A percentile compares a stretch with the other conserved stretches of the same genome.
Evolutionary conservation across 2,329 filamentous ascomycete genomes (phyloP).

Genomic region (Trichoderma sp.): DNA sequence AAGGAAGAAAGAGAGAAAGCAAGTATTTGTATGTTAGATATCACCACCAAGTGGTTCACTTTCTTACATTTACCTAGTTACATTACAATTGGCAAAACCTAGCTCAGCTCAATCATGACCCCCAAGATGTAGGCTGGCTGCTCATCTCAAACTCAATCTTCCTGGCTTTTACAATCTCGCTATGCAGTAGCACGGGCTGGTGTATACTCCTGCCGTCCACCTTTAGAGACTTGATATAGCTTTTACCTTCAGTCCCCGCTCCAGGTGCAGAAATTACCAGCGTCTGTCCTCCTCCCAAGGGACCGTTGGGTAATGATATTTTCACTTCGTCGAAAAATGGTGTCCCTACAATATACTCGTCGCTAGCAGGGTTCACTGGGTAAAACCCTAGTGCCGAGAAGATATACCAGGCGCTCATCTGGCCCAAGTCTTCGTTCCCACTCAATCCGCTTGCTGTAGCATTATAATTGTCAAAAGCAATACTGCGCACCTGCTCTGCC

Average conservation of each 20-base stretch:
- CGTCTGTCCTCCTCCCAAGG: conserved; percentile 29
- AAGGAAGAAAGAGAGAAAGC: neutral
- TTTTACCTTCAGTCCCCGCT: conserved; percentile 41
- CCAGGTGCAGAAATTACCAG: conserved; percentile 48
- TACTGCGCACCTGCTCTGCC: conserved; percentile 41
- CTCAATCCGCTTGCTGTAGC: conserved; percentile 50
- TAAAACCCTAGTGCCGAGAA: conserved; percentile 54
- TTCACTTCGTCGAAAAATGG: conserved; percentile 52
- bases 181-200: conserved; percentile 45
- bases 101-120: neutral
- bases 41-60: neutral
- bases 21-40: neutral
- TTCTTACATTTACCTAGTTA: neutral
- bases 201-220: conserved; percentile 45
- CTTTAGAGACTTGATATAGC: conserved; percentile 47
- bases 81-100: neutral
- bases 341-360: conserved; percentile 50
- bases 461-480: conserved; percentile 45
- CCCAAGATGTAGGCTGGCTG: conserved; percentile 39
- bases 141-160: conserved; percentile 52
- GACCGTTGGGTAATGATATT: conserved; percentile 43
- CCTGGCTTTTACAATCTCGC: conserved; percentile 45
- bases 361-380: conserved; percentile 49
- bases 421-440: conserved; percentile 54
- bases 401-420: conserved; percentile 56